Conservation (phyloP, 441 rosid genomes). For the Brassica hybrid region DNA sequence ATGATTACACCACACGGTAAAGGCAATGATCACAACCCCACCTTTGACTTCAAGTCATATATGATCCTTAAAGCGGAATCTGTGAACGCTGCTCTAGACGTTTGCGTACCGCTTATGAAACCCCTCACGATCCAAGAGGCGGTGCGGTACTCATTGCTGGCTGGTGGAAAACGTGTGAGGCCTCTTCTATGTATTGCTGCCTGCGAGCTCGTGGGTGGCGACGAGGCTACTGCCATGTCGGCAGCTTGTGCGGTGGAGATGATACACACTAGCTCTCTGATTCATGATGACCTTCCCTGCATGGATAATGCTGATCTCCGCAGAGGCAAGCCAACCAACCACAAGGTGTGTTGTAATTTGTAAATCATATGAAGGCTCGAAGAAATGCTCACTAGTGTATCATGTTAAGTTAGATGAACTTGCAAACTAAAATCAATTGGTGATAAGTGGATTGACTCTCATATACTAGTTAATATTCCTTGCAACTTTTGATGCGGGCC, state of each 20-base stretch:
- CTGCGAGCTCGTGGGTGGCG: slow-evolving; percentile 57
- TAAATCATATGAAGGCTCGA: neutral
- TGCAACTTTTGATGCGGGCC: neutral
- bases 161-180: slow-evolving; percentile 50
- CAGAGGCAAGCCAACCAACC: slow-evolving; percentile 55
- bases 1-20: slow-evolving; percentile 15
- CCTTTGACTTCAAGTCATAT: slow-evolving; percentile 41
- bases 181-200: slow-evolving; percentile 50
- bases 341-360: slow-evolving; percentile 38
- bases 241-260: slow-evolving; percentile 57
- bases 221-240: slow-evolving; percentile 44
- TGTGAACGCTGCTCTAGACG: slow-evolving; percentile 44
- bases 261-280: slow-evolving; percentile 54
- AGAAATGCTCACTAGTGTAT: neutral
- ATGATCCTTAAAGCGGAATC: slow-evolving; percentile 40
- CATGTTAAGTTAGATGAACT: neutral
- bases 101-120: slow-evolving; percentile 37
- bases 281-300: slow-evolving; percentile 61
- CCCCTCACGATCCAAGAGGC: slow-evolving; percentile 33
- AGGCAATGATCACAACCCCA: neutral
- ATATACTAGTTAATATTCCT: neutral
- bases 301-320: slow-evolving; percentile 57
- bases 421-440: neutral
- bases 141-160: slow-evolving; percentile 56
- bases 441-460: neutral